Percentiles rank a stretch among this genome's conserved stretches.
phyloP scores from a whole-genome alignment of 306 rosid species.

The Trichosanthes cucumerina region DNA sequence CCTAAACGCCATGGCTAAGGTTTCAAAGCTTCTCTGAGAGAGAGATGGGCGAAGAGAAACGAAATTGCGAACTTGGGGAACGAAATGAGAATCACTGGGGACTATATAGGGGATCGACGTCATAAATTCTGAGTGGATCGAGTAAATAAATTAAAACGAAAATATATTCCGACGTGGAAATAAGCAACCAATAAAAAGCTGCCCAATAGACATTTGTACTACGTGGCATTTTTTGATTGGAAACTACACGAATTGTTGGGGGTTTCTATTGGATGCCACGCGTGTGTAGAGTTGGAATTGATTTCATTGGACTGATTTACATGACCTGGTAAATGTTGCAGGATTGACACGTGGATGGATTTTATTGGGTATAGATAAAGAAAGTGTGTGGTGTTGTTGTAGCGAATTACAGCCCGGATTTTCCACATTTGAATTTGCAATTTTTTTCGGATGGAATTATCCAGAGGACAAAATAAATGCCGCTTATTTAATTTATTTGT shows the following conservation, averaged over 20 bases:
- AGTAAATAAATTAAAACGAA: neutral
- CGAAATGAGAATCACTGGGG: neutral
- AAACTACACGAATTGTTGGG: slow-evolving; percentile 8
- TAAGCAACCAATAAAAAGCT: neutral
- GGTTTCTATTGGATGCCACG: neutral
- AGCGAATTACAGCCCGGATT: neutral
- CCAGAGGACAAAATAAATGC: neutral
- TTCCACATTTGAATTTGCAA: neutral
- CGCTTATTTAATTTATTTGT: neutral
- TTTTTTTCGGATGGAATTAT: neutral
- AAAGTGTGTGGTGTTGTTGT: neutral
- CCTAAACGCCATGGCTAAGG: slow-evolving; percentile 64
- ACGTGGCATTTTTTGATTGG: slow-evolving; percentile 1
- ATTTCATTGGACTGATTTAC: neutral
- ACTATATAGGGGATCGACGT: slow-evolving; percentile 9
- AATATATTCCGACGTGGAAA: neutral
- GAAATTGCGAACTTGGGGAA: neutral
- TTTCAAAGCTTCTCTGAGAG: neutral
- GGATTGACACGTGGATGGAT: neutral
- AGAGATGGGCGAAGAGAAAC: neutral
- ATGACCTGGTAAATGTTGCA: neutral
- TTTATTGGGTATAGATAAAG: neutral
- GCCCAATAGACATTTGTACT: neutral
- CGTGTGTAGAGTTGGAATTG: neutral
- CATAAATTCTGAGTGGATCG: neutral